Percentiles rank a stretch among this genome's conserved stretches.
These are phyloP conservation scores for Penicillium thymicola DNA, from an alignment of 2,329 filamentous ascomycete genomes.

Conservation along the genomic window DNA sequence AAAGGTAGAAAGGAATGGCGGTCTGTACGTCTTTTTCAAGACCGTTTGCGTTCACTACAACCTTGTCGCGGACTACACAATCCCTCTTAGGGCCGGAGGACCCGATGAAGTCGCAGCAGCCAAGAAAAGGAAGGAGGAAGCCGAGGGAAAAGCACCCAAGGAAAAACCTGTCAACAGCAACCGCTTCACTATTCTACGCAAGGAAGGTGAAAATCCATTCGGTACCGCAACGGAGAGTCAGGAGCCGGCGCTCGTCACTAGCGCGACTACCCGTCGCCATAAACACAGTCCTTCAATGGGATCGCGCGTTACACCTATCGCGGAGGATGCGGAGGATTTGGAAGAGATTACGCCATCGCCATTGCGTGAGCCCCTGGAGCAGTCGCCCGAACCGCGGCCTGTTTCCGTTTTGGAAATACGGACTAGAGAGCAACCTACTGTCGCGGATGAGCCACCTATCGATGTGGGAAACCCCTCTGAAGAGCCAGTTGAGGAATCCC, in stretches of 20 bases:
- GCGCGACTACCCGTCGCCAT: slow-evolving; percentile 75
- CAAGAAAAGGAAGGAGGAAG: not conserved
- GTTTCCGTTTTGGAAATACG: slow-evolving; percentile 13
- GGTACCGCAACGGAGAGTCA: slow-evolving; percentile 20
- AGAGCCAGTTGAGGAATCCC: slow-evolving; percentile 3
- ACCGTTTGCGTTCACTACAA: slow-evolving; percentile 86
- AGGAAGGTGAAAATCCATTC: slow-evolving; percentile 27
- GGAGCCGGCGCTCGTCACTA: slow-evolving; percentile 53
- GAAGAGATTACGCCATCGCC: slow-evolving; percentile 22
- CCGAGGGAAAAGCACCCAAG: slow-evolving; percentile 1
- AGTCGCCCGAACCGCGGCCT: slow-evolving; percentile 14
- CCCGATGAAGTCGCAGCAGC: slow-evolving; percentile 52
- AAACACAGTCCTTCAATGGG: slow-evolving; percentile 78
- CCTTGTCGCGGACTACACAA: slow-evolving; percentile 89
- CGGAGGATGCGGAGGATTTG: slow-evolving; percentile 79
- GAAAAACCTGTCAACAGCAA: slow-evolving; percentile 28
- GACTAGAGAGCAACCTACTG: not conserved
- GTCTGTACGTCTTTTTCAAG: slow-evolving; percentile 95
- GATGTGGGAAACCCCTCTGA: not conserved
- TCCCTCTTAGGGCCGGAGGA: slow-evolving; percentile 89
- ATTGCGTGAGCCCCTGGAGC: slow-evolving; percentile 15
- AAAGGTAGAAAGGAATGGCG: slow-evolving; percentile 86
- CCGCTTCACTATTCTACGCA: slow-evolving; percentile 38
- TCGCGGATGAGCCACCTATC: not conserved
- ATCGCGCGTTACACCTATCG: slow-evolving; percentile 74